Conservation (phyloP, 2,329 filamentous ascomycete species). For the Bimuria novae-zelandiae region DNA sequence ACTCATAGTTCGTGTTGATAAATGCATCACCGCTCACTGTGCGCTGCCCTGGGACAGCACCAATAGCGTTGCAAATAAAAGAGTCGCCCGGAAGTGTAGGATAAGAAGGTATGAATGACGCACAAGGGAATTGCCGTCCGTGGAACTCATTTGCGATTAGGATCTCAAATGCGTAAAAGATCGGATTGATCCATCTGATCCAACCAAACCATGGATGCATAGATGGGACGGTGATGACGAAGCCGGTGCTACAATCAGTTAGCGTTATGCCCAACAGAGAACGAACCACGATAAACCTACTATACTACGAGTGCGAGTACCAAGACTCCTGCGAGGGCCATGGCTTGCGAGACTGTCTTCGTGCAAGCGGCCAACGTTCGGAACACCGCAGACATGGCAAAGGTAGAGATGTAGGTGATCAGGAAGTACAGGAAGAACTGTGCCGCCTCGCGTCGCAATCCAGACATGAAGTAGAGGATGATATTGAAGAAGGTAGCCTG, state of each 20-base stretch:
- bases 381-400: conserved; percentile 82
- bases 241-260: conserved; percentile 58
- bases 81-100: conserved; percentile 28
- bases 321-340: conserved; percentile 59
- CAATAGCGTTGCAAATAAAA: conserved; percentile 46
- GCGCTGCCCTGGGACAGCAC: conserved; percentile 45
- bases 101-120: conserved; percentile 46
- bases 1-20: conserved; percentile 37
- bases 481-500: conserved; percentile 77
- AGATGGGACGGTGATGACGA: conserved; percentile 68
- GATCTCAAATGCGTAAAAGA: conserved; percentile 79
- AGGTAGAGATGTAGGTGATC: conserved; percentile 60
- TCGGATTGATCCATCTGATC: conserved; percentile 70
- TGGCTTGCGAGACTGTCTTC: conserved; percentile 64
- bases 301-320: conserved; percentile 68
- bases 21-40: conserved; percentile 49
- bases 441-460: conserved; percentile 71
- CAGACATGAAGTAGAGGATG: conserved; percentile 82
- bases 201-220: conserved; percentile 51
- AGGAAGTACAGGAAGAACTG: conserved; percentile 82
- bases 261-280: background rate
- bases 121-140: conserved; percentile 40
- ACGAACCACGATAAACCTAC: background rate
- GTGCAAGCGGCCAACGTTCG: conserved; percentile 76
- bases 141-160: conserved; percentile 75